Evolutionary conservation across 2,329 filamentous ascomycete genomes (phyloP), one percentile per base, ranked within the genome.

Genomic region (Blastomyces silverae): DNA sequence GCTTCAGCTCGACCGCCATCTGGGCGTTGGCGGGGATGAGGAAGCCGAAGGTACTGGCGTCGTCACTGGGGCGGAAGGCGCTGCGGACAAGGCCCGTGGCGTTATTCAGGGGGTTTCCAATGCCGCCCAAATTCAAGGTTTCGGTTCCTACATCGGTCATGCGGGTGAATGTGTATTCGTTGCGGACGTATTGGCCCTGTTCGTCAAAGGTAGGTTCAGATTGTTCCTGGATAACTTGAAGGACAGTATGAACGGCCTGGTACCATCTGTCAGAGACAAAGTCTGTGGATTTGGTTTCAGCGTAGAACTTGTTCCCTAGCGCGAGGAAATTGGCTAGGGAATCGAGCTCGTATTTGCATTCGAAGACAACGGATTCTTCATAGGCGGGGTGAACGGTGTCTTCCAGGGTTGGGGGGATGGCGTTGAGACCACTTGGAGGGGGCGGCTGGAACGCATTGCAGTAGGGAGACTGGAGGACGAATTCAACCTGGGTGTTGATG

Each of bases 331-430:
- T 89, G 0, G 92, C 94, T 0, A 99, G 82, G 10, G 92, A 97
- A 78, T 99, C 94, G 28, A 99, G 86, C 79, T 99, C 94, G 77
- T 97, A 99, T 78, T 99, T 99, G 85, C 94, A 99, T 78, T 99
- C 94, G 69, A 97, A 99, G 3, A 99, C 94, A 60, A 87, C 85
- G 0, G 83, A 85, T 0, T 89, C 89, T 72, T 97, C 92, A 73
- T 96, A 97, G 0, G 83, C 82, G 0, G 94, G 94, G 71, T 96
- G 91, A 0, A 99, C 94, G 10, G 75, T 78, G 73, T 99, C 94
- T 25, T 88, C 84, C 74, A 96, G 90, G 2, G 90, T 90, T 72
- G 93, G 96, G 70, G 85, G 83, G 20, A 87, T 88, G 6, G 88
- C 81, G 3, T 82, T 78, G 0, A 97, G 82, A 20, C 88, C 85